Conservation (phyloP, 2,329 filamentous ascomycete species). For the Colletotrichum cuscutae region DNA sequence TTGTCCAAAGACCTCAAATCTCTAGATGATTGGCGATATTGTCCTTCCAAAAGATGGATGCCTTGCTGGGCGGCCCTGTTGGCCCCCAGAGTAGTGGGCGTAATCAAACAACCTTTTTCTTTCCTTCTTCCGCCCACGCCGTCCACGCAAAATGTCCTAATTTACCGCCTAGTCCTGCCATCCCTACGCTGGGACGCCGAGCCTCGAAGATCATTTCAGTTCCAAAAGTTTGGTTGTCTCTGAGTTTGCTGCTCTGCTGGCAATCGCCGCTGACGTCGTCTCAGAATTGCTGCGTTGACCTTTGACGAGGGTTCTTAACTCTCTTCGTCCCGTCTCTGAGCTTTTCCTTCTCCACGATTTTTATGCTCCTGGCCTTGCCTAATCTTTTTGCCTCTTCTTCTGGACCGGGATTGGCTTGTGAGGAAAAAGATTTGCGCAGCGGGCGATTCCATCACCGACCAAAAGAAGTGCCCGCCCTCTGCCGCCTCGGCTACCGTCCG, state of each 20-base stretch:
- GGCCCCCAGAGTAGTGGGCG: neutral
- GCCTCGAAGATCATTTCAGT: neutral
- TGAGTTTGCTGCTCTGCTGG: neutral
- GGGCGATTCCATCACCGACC: neutral
- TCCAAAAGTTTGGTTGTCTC: neutral
- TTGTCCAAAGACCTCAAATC: neutral
- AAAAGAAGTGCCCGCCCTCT: neutral
- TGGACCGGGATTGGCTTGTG: neutral
- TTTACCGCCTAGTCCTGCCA: neutral
- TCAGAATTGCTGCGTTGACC: neutral
- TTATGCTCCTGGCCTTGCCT: neutral
- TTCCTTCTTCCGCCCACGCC: neutral
- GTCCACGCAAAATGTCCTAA: neutral
- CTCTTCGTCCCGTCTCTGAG: slow-evolving; percentile 5
- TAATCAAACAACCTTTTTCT: neutral
- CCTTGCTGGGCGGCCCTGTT: neutral
- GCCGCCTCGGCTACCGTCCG: neutral
- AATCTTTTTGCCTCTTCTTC: neutral
- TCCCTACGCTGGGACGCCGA: neutral
- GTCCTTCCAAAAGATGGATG: neutral
- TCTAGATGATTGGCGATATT: neutral
- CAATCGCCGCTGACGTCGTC: slow-evolving; percentile 11
- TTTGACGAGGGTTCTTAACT: neutral
- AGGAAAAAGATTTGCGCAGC: neutral
- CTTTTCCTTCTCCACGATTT: neutral